Conservation (phyloP, 2,329 filamentous ascomycete species). For the Aplosporella prunicola region DNA sequence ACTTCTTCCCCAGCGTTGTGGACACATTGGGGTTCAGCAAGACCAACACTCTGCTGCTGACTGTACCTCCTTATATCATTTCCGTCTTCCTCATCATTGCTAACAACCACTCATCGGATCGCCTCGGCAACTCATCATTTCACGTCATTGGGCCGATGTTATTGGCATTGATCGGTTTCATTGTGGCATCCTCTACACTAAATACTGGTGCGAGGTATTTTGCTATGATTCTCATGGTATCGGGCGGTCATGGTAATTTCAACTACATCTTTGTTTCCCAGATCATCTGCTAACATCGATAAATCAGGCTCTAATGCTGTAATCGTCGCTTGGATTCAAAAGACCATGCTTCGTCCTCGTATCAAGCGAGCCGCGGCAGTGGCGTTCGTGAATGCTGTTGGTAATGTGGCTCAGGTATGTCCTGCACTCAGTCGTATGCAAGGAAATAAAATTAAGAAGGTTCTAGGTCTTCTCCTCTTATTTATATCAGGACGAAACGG, state of each 20-base stretch:
- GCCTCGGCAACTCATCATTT: conserved; percentile 20
- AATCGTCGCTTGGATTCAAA: background rate
- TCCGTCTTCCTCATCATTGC: conserved; percentile 18
- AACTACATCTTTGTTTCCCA: no score
- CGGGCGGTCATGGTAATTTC: conserved; percentile 22
- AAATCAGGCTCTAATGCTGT: background rate
- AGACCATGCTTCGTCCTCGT: conserved; percentile 4
- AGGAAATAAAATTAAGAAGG: no score
- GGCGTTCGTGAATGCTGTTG: conserved; percentile 12
- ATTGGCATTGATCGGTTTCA: conserved; percentile 22
- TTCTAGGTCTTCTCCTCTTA: conserved; percentile 8
- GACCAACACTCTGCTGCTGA: conserved; percentile 26
- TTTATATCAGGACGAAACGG: conserved; percentile 2
- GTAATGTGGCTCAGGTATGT: conserved; percentile 4
- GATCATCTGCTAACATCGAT: conserved; percentile 14
- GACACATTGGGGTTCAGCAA: conserved; percentile 28
- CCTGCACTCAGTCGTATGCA: no score
- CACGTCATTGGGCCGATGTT: conserved; percentile 18
- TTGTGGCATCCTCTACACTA: conserved; percentile 19
- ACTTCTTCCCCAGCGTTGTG: conserved; percentile 29
- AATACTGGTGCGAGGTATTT: conserved; percentile 25
- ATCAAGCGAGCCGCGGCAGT: conserved; percentile 11
- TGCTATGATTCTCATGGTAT: conserved; percentile 24
- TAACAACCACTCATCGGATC: conserved; percentile 20
- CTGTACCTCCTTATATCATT: conserved; percentile 15